Base-by-base conservation (phyloP, 1,284 basidiomycete genomes). In the Irpex sp. region DNA sequence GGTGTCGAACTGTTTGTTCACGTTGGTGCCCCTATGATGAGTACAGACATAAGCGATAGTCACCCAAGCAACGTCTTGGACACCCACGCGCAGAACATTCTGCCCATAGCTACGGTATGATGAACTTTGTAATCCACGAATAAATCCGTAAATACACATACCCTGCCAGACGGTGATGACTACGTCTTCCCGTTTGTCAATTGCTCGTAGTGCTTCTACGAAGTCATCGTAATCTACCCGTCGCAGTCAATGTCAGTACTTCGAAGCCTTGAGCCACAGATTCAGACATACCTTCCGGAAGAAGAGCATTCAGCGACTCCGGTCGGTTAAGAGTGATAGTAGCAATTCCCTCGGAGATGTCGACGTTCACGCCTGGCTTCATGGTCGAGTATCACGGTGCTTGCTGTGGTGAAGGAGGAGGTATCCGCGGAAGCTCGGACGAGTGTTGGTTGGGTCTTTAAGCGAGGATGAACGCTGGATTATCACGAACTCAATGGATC, bases 121-220 rank as follows among this genome's bases (percentile, higher is more conserved):
- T 57, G 36, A 61, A 15, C 26, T 4, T 43, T 6, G 51, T 26
- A 63, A 58, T 43, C 15, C 39, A 2, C 33, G 46, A 57, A 37
- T 21, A 53, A 19, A 58, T 57, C 46, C 35, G 35, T 15, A 59
- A 11, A 8, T 17, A 13, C 26, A 70, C 77, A 46, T 64, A 83
- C 88, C 87, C 79, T 89, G 88, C 82, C 86, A 84, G 6, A 90
- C 74, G 1, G 88, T 90, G 19, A 83, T 81, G 33, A 87, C 63
- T 9, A 90, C 87, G 68, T 90, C 88, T 1, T 83, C 79, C 51
- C 83, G 79, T 62, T 78, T 72, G 72, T 90, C 85, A 26, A 89
- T 82, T 7, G 79, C 78, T 64, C 86, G 76, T 64, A 90, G 67
- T 7, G 80, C 78, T 64, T 81, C 81, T 19, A 86, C 84, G 57